Evolutionary conservation across 1,284 basidiomycete genomes (phyloP).

Genomic region (Pseudozyma pruni): DNA sequence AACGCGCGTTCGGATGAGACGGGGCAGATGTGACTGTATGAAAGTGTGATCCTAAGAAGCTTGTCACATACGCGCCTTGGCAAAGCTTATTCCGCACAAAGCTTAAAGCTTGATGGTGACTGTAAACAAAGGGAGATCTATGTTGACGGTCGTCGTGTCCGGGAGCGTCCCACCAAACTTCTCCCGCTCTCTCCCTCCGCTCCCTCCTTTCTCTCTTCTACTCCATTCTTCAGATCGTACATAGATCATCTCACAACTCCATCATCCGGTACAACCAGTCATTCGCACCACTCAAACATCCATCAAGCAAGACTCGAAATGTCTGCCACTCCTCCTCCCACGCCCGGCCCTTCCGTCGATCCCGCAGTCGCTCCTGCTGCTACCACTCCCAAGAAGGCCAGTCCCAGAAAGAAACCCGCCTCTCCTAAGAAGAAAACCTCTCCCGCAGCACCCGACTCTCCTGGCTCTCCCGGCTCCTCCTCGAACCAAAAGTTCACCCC

Average conservation of each 20-base stretch:
- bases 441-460: background rate
- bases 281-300: background rate
- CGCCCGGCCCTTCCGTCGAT: background rate
- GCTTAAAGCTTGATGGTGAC: too few relatives aligned
- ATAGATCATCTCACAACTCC: background rate
- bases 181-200: too few relatives aligned
- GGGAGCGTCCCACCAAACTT: too few relatives aligned
- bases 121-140: too few relatives aligned
- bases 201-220: too few relatives aligned
- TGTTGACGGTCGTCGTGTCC: too few relatives aligned
- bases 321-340: constrained; percentile 14
- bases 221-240: background rate
- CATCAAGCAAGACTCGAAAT: constrained; percentile 5
- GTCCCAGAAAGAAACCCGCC: constrained; percentile 5
- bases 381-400: constrained; percentile 9
- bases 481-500: background rate
- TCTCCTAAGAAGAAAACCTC: background rate
- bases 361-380: constrained; percentile 1
- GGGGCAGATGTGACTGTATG: constrained; percentile 3
- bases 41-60: background rate
- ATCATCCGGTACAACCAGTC: background rate
- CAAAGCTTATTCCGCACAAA: constrained; percentile 2
- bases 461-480: background rate
- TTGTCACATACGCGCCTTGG: background rate
- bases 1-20: too few relatives aligned